Base-by-base conservation (phyloP, 352 stramenopile species). In the Phytophthora cactorum region DNA sequence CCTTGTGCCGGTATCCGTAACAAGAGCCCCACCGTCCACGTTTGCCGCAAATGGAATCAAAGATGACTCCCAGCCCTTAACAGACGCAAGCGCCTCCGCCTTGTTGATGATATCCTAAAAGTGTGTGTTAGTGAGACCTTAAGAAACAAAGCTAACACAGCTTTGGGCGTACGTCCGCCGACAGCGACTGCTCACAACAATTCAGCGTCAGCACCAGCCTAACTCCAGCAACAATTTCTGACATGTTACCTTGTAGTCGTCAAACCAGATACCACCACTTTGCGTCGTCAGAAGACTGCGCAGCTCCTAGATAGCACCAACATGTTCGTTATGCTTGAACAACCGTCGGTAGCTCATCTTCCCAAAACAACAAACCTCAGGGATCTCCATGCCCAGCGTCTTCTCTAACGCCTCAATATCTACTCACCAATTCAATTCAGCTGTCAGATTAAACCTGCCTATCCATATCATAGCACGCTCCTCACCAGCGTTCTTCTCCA, bases 181-280 rank as follows among this genome's bases (percentile, higher is more conserved):
- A 84, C 5, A 93, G 68, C 2, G 84, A 90, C 82, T 92, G 36
- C 39, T 60, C 15, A n/a, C 28, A 60, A 66, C n/a, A 31, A 52
- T n/a, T 43, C 4, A 49, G 29, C 0, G 44, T 74, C 51, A 66
- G 31, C 34, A 45, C 31, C 9, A 52, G 36, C 15, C 34, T 25
- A 2, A 58, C 11, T 5, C 3, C 39, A 27, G 31, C 49, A 56
- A 43, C 50, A 45, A 56, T 34, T 17, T 4, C 17, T 10, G 25
- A 32, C 6, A 3, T 28, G 36, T 10, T 47, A 84, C 79, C 74
- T 88, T 89, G 74, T 88, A 96, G 51, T 92, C 86, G 45, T 96
- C 85, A 31, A 96, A 96, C 83, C 83, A 96, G 29, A 96, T 79
- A 5, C 86, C 86, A 2, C 88, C 83, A 31, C 86, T 93, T 46